Evolutionary conservation across 306 rosid species (phyloP).

Genomic region (Rubus parviflorus): DNA sequence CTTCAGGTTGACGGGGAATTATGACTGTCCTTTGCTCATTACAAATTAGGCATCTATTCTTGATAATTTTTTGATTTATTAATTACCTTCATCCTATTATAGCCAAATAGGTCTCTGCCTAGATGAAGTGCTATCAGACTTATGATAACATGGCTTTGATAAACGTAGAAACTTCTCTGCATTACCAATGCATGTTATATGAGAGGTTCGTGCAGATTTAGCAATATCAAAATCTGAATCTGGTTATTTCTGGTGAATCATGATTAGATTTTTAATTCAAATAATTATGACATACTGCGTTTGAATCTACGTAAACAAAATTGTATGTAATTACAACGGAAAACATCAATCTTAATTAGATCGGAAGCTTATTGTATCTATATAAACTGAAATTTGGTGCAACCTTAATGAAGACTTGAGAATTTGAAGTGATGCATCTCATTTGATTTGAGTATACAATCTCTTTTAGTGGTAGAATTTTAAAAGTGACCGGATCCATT

Average conservation of each 20-base stretch:
- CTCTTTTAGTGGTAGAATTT: neutral
- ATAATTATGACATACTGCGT: neutral
- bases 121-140: neutral
- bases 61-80: neutral
- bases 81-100: neutral
- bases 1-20: neutral
- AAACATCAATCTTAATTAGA: neutral
- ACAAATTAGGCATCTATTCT: neutral
- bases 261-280: neutral
- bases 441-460: constrained; percentile 1
- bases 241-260: neutral
- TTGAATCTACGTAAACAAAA: neutral
- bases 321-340: neutral
- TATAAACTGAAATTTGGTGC: neutral
- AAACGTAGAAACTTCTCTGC: neutral
- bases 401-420: neutral
- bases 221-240: constrained; percentile 4
- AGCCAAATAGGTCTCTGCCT: neutral
- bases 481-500: neutral
- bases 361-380: neutral
- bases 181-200: neutral
- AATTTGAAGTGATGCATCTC: neutral
- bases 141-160: neutral
- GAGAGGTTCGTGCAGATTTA: neutral
- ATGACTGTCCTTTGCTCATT: neutral